phyloP scores from a whole-genome alignment of 2,329 filamentous ascomycete species.

The Colletotrichum abscissum region DNA sequence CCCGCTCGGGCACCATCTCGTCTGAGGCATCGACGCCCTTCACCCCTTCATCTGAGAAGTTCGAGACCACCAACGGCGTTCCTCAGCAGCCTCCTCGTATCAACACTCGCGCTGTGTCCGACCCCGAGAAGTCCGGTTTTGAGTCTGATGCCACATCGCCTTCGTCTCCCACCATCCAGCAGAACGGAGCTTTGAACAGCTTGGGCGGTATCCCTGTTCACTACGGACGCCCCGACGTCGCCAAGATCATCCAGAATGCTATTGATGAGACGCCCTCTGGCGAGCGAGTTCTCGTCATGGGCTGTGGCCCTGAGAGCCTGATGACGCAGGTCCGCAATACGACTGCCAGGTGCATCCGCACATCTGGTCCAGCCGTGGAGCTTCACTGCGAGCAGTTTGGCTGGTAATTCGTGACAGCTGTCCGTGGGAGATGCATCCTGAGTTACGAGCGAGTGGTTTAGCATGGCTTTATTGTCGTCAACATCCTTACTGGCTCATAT shows the following conservation, averaged over 20 bases:
- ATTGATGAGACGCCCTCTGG: slow-evolving; percentile 42
- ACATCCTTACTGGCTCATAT: not conserved
- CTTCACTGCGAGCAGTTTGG: slow-evolving; percentile 61
- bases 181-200: not conserved
- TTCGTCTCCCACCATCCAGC: slow-evolving; percentile 21
- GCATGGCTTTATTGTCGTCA: not conserved
- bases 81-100: slow-evolving; percentile 24
- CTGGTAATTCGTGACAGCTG: slow-evolving; percentile 44
- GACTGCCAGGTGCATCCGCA: slow-evolving; percentile 50
- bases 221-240: slow-evolving; percentile 51
- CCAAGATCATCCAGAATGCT: slow-evolving; percentile 45
- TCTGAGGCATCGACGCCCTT: slow-evolving; percentile 17
- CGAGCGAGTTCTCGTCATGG: slow-evolving; percentile 54
- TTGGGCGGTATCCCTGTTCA: slow-evolving; percentile 40
- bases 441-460: too few species aligned
- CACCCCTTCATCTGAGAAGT: slow-evolving; percentile 13
- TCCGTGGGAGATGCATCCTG: not conserved
- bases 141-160: slow-evolving; percentile 37
- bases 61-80: slow-evolving; percentile 10
- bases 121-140: slow-evolving; percentile 36
- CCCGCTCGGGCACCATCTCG: slow-evolving; percentile 12
- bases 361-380: slow-evolving; percentile 56
- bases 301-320: slow-evolving; percentile 57
- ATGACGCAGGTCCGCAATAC: slow-evolving; percentile 56
- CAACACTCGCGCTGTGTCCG: slow-evolving; percentile 29